Evolutionary conservation across 2,329 filamentous ascomycete genomes (phyloP).

Genomic region (Monilinia fructicola): DNA sequence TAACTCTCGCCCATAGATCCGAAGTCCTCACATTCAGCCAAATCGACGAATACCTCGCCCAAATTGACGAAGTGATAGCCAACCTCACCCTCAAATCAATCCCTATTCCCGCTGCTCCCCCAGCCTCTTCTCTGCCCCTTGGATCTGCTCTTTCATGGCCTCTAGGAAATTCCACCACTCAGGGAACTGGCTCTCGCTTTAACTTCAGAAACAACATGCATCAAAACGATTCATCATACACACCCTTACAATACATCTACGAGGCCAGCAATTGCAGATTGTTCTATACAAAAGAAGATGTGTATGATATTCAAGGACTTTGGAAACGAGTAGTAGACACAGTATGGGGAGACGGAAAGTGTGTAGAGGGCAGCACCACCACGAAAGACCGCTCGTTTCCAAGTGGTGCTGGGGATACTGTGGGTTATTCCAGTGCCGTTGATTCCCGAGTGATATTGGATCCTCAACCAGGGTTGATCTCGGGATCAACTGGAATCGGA

Average conservation of each 20-base stretch:
- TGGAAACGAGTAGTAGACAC: conserved; percentile 50
- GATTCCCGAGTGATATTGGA: not conserved
- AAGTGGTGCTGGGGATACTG: not conserved
- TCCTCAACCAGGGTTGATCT: not conserved
- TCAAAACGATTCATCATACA: conserved; percentile 37
- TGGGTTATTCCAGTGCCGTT: not conserved
- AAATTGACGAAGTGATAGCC: not conserved
- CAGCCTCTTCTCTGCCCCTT: not conserved
- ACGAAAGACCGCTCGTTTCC: not conserved
- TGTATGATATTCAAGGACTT: conserved; percentile 48
- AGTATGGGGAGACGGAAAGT: conserved; percentile 44
- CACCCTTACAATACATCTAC: conserved; percentile 59
- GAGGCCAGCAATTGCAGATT: conserved; percentile 60
- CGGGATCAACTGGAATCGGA: too few species aligned
- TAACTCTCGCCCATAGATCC: conserved; percentile 15
- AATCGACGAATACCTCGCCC: not conserved
- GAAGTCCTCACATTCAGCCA: not conserved
- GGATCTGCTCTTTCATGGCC: not conserved
- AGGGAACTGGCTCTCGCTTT: conserved; percentile 36
- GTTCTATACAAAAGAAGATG: conserved; percentile 56
- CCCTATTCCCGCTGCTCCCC: not conserved
- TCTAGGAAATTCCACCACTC: conserved; percentile 23
- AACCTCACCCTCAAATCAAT: not conserved
- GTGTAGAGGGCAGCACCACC: conserved; percentile 35
- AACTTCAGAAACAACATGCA: conserved; percentile 46